A percentile compares a stretch with the other conserved stretches of the same genome.
Evolutionary conservation across 2,329 filamentous ascomycete genomes (phyloP).

Genomic region (Xylaria sp.): DNA sequence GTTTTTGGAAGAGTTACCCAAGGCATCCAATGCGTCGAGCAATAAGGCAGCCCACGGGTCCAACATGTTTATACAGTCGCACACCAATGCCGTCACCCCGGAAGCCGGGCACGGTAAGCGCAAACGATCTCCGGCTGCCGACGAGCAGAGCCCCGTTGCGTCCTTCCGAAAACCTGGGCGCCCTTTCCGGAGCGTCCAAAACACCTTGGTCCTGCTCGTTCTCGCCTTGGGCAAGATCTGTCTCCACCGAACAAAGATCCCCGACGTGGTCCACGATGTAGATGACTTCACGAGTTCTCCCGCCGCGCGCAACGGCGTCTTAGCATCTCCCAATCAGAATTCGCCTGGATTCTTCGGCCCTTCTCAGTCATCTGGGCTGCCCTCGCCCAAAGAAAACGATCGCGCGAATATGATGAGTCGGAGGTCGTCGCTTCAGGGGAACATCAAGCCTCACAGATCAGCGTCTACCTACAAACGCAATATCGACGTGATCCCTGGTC

Average conservation of each 20-base stretch:
- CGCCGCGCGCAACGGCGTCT: constrained; percentile 45
- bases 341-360: constrained; percentile 46
- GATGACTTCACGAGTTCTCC: constrained; percentile 36
- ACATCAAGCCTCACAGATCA: constrained; percentile 26
- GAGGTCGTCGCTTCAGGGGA: constrained; percentile 47
- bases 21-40: constrained; percentile 21
- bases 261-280: constrained; percentile 52
- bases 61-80: constrained; percentile 31
- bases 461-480: constrained; percentile 48
- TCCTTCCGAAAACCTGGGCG: constrained; percentile 41
- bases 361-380: constrained; percentile 45
- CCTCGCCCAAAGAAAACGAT: constrained; percentile 50
- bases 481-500: constrained; percentile 78
- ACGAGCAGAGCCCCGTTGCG: constrained; percentile 27
- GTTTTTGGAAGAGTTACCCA: constrained; percentile 47
- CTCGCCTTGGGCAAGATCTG: constrained; percentile 85
- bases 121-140: constrained; percentile 46
- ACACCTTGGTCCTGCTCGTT: constrained; percentile 75
- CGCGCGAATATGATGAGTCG: constrained; percentile 41
- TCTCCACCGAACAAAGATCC: constrained; percentile 47
- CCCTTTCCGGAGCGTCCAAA: constrained; percentile 65
- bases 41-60: constrained; percentile 7
- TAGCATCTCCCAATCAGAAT: constrained; percentile 49
- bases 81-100: constrained; percentile 21
- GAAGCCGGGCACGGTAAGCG: constrained; percentile 41